Evolutionary conservation across 208 protist genomes (phyloP).

Genomic region (Herpetomonas samuelpessoai): DNA sequence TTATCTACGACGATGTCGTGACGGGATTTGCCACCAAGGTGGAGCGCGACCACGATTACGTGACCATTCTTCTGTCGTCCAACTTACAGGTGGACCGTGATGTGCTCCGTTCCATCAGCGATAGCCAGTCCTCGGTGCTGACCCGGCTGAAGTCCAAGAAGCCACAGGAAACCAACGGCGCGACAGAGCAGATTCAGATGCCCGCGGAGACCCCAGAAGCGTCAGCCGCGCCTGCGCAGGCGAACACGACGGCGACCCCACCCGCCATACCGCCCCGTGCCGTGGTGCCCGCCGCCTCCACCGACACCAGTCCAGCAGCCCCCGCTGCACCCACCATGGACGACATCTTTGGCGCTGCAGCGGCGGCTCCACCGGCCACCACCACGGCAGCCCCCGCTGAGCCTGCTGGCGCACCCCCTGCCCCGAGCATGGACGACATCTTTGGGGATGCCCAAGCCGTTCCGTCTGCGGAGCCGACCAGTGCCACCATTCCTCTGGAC

Average conservation of each 20-base stretch:
- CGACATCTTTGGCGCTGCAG: slow-evolving; percentile 8
- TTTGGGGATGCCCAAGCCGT: slow-evolving; percentile 12
- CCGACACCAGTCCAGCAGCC: not conserved
- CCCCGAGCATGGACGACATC: slow-evolving; percentile 21
- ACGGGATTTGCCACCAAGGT: slow-evolving; percentile 49
- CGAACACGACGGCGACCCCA: not conserved
- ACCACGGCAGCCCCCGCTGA: not conserved
- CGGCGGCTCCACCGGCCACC: slow-evolving; percentile 2
- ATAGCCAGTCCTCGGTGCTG: slow-evolving; percentile 60
- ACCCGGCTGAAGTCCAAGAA: slow-evolving; percentile 18
- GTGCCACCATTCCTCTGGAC: not conserved
- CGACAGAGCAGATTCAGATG: not conserved
- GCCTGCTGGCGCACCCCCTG: not conserved
- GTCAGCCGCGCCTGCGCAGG: slow-evolving; percentile 1
- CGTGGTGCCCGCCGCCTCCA: not conserved
- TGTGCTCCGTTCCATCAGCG: slow-evolving; percentile 38
- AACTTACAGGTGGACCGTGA: slow-evolving; percentile 59
- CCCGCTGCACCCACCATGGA: slow-evolving; percentile 11
- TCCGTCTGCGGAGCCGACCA: not conserved
- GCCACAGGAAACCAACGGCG: not conserved
- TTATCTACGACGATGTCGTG: slow-evolving; percentile 60
- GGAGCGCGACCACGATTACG: slow-evolving; percentile 43
- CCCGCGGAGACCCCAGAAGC: not conserved
- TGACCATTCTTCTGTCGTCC: slow-evolving; percentile 60
- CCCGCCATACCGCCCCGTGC: not conserved